Percentiles rank a stretch among this genome's conserved stretches.
These are phyloP conservation scores for Ascochyta fabae DNA, from an alignment of 2,329 filamentous ascomycete genomes.

Conservation along the genomic window DNA sequence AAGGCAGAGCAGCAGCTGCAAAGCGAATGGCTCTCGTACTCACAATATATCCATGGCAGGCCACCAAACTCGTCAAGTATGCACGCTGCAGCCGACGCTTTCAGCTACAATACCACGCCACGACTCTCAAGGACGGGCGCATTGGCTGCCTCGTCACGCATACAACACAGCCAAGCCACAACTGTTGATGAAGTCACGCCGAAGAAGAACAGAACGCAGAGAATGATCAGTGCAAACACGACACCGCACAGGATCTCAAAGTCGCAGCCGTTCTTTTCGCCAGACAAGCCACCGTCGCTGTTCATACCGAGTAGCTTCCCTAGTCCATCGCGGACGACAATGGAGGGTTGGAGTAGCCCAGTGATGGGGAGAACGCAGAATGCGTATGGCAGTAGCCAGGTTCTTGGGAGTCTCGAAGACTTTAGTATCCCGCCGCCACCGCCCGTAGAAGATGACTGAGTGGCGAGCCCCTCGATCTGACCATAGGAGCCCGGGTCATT, in stretches of 20 bases:
- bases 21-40: conserved; percentile 40
- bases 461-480: neutral
- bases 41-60: conserved; percentile 34
- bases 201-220: conserved; percentile 21
- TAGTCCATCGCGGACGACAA: conserved; percentile 29
- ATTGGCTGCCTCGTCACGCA: neutral
- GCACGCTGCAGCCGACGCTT: conserved; percentile 32
- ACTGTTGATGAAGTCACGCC: conserved; percentile 41
- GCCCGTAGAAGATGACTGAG: conserved; percentile 23
- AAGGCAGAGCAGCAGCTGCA: conserved; percentile 45
- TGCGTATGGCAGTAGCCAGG: conserved; percentile 21
- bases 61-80: conserved; percentile 36
- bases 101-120: conserved; percentile 38
- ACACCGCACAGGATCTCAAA: conserved; percentile 32
- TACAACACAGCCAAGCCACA: conserved; percentile 41
- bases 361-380: conserved; percentile 21
- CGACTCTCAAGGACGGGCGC: neutral
- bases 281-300: conserved; percentile 37
- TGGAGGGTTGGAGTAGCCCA: conserved; percentile 38
- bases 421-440: conserved; percentile 44
- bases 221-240: conserved; percentile 22
- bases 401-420: conserved; percentile 34
- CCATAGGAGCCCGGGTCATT: neutral
- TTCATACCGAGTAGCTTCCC: conserved; percentile 46
- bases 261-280: conserved; percentile 29